Base-by-base conservation (phyloP, 2,329 filamentous ascomycete genomes). In the Xylariaceae sp. region DNA sequence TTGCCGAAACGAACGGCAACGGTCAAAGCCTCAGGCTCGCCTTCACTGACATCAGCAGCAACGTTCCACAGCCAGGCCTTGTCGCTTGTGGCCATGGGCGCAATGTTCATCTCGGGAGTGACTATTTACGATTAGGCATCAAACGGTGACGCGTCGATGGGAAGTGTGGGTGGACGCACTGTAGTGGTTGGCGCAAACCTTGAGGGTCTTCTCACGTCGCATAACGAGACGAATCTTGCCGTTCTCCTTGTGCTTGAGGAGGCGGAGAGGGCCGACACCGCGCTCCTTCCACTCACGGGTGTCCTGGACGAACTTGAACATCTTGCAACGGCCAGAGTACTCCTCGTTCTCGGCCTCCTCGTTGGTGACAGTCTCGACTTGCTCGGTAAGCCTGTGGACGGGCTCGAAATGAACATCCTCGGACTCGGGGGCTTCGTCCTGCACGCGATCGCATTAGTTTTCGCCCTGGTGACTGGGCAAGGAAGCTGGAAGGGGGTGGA, bases 141-240 rank as follows among this genome's bases (percentile, higher is more conserved):
- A 48, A 31, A 36, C 44, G 6, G 1, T 32, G 31, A 33, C 18
- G 31, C n/a, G 27, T 27, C n/a, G 10, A 38, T 9, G 10, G n/a
- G 22, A 39, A 30, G 42, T 11, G 14, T 35, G 15, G 30, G 22
- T 15, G 11, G 27, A 76, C 87, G 66, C 85, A 96, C 91, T 86
- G 76, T 99, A 99, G 82, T 99, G 94, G 81, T 99, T 99, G 69
- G 94, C 94, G 86, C 94, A 99, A 75, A 99, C 94, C 83, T 99
- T 99, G 77, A 97, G 85, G 54, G 94, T 99, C 89, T 97, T 97
- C 80, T 99, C 94, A 70, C 94, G 84, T 72, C 94, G 88, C 94
- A 99, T 99, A 63, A 99, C 94, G 65, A 99, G 79, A 64, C 94
- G 85, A 52, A 91, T 96, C 86, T 97, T 97, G 75, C 87, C 85